These are phyloP conservation scores for Biscogniauxia marginata DNA, from an alignment of 2,329 filamentous ascomycete genomes.

Conservation along the genomic window DNA sequence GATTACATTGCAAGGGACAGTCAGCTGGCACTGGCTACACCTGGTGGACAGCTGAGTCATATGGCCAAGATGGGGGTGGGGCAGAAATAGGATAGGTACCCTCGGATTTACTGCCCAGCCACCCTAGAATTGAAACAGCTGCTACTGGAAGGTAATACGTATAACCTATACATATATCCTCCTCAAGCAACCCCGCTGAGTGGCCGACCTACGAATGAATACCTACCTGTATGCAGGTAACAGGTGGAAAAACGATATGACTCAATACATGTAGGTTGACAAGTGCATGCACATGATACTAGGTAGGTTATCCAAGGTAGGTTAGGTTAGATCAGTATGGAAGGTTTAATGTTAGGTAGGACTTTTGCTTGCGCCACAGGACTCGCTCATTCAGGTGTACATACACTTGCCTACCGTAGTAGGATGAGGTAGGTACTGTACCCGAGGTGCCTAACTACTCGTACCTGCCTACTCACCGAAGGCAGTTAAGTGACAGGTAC, in stretches of 20 bases:
- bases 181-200: too few species aligned
- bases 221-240: too few species aligned
- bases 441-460: not conserved
- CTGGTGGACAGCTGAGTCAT: not conserved
- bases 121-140: too few species aligned
- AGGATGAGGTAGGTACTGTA: not conserved
- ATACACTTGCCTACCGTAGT: not conserved
- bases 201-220: too few species aligned
- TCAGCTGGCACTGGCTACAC: not conserved
- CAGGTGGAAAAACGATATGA: not conserved
- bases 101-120: too few species aligned
- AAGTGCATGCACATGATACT: not conserved
- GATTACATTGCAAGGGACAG: not conserved
- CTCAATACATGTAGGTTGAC: not conserved
- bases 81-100: too few species aligned
- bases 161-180: too few species aligned
- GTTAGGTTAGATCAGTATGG: too few species aligned
- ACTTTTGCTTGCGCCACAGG: not conserved
- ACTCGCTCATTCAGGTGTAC: not conserved
- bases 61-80: not conserved
- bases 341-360: not conserved
- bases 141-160: too few species aligned
- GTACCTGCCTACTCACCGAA: too few species aligned
- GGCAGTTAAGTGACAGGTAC: too few species aligned
- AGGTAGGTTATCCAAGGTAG: not conserved